Base-by-base conservation (phyloP, 2,329 filamentous ascomycete species). In the Neofusicoccum sp. region DNA sequence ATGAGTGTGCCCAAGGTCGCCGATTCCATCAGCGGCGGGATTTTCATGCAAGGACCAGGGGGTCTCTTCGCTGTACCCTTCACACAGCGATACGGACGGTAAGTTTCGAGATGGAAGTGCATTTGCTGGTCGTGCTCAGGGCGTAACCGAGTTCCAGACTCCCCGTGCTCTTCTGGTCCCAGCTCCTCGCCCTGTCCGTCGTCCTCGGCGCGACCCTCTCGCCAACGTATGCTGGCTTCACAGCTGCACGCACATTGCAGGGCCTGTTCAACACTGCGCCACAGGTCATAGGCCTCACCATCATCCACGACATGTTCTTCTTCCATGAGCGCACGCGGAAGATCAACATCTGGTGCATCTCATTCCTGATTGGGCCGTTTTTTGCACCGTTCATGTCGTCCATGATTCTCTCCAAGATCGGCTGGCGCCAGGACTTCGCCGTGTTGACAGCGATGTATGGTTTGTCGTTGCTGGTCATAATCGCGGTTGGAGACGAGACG, bases 11-110 rank as follows among this genome's bases (percentile, higher is more conserved):
- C 68, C 12, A 65, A 73, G 47, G 71, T 71, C 1, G 67, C 73
- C 0, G 76, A 74, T 9, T 75, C 70, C 44, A 71, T 77, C 69
- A 76, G 73, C 61, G 74, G 73, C 49, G 58, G 36, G 34, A 33
- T 54, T 5, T 61, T 60, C 59, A 59, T 63, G 61, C 58, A 62
- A 14, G 67, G 62, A 11, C 61, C 63, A 4, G 65, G 68, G 3
- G 67, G 68, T n/a, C 24, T 70, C 0, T 20, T 69, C 20, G 67
- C 65, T 20, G 65, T 71, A 4, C 65, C 69, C 3, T 49, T 69
- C 1, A 74, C 75, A 43, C 70, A 76, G 59, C 70, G 73, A 1
- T 77, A 73, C 64, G 75, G 77, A 63, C 68, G 76, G 76, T 71
- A 61, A 68, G 20, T 28, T 20, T 20, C 20, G 20, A 20, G 20